Conservation (phyloP, 345 rosid genomes). For the Passiflora organensis region DNA sequence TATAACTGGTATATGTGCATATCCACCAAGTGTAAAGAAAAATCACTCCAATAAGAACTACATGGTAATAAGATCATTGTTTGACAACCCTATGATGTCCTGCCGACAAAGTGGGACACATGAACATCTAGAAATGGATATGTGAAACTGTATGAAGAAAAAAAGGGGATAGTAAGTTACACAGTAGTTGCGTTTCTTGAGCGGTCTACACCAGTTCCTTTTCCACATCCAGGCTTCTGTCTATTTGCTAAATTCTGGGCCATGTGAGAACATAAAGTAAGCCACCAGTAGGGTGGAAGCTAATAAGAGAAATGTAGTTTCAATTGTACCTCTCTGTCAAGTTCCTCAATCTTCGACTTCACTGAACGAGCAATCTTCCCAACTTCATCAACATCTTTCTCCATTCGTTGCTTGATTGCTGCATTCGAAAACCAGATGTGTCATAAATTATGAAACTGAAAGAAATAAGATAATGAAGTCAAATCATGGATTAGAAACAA, state of each 20-base stretch:
- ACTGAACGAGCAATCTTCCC: constrained; percentile 63
- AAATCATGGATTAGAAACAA: too few relatives aligned
- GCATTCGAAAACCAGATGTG: constrained; percentile 17
- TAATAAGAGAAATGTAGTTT: constrained; percentile 3
- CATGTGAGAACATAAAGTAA: constrained; percentile 5
- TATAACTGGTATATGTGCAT: too few relatives aligned
- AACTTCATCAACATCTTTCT: constrained; percentile 93
- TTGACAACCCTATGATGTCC: too few relatives aligned
- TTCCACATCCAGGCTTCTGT: constrained; percentile 86
- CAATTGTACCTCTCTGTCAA: constrained; percentile 66
- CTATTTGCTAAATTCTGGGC: constrained; percentile 76
- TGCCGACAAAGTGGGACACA: too few relatives aligned
- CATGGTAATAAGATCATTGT: too few relatives aligned
- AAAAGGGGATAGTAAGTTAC: constrained; percentile 32
- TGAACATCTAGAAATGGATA: too few relatives aligned
- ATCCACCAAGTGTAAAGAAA: too few relatives aligned
- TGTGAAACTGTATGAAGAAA: too few relatives aligned
- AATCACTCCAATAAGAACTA: too few relatives aligned
- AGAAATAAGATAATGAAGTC: too few relatives aligned
- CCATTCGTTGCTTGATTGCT: constrained; percentile 94
- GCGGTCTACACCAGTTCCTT: constrained; percentile 89
- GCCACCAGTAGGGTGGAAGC: constrained; percentile 8
- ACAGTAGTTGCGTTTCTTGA: constrained; percentile 85
- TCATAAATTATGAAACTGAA: too few relatives aligned
- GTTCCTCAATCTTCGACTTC: constrained; percentile 79